A percentile compares a stretch with the other conserved stretches of the same genome.
Conservation (phyloP, 805 yeast genomes). For the Ogataea saltuana region DNA sequence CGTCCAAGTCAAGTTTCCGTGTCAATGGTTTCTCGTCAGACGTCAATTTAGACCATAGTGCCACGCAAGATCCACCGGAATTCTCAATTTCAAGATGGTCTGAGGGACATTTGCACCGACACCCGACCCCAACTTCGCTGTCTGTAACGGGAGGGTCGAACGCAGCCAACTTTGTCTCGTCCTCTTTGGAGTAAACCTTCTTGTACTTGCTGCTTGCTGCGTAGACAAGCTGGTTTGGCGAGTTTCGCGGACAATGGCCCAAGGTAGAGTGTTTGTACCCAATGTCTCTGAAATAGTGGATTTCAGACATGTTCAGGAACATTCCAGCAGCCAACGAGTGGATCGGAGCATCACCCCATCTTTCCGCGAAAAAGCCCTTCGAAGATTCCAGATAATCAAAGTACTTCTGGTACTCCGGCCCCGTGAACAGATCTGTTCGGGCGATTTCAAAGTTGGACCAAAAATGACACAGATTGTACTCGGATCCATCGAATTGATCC, state of each 20-base stretch:
- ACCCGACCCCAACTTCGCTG: conserved; percentile 57
- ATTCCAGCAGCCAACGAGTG: conserved; percentile 86
- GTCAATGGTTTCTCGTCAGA: conserved; percentile 27
- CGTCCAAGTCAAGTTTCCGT: conserved; percentile 31
- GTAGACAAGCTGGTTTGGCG: conserved; percentile 54
- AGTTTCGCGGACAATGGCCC: conserved; percentile 80
- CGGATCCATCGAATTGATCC: conserved; percentile 65
- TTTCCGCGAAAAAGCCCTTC: conserved; percentile 84
- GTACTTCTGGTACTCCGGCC: conserved; percentile 63
- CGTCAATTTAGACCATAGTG: conserved; percentile 45
- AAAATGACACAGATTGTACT: conserved; percentile 80
- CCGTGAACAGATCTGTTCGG: conserved; percentile 68
- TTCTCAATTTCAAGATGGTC: conserved; percentile 58
- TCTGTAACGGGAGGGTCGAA: conserved; percentile 26
- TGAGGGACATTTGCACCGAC: conserved; percentile 79
- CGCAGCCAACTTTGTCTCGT: conserved; percentile 40
- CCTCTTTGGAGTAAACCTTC: conserved; percentile 34
- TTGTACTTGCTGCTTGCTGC: conserved; percentile 37
- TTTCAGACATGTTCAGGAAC: conserved; percentile 62
- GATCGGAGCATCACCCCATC: conserved; percentile 99
- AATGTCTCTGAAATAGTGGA: conserved; percentile 90
- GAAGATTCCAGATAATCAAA: conserved; percentile 66
- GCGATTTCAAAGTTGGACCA: conserved; percentile 96
- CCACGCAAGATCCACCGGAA: conserved; percentile 50
- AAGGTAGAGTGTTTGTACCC: conserved; percentile 84